A percentile compares a stretch with the other conserved stretches of the same genome.
These are phyloP conservation scores for Diplodia intermedia DNA, from an alignment of 2,329 filamentous ascomycete genomes.

Conservation along the genomic window DNA sequence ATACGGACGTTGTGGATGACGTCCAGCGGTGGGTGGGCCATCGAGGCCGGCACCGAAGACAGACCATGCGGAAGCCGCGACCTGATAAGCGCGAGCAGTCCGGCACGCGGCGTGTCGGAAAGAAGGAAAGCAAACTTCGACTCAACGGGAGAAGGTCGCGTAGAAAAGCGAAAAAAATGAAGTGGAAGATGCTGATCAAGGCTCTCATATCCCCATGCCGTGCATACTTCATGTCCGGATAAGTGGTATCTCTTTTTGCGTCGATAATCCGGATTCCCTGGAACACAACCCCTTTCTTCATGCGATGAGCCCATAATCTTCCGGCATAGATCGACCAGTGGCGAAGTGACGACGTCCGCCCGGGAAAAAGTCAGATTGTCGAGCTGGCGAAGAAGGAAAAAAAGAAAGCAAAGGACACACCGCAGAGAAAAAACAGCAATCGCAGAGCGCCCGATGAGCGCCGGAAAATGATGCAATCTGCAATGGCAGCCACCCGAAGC, in stretches of 20 bases:
- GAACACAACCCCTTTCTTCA: slow-evolving; percentile 26
- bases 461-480: slow-evolving; percentile 24
- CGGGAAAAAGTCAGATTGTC: slow-evolving; percentile 26
- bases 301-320: slow-evolving; percentile 28
- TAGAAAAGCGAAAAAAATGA: slow-evolving; percentile 19
- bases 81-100: slow-evolving; percentile 17
- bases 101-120: slow-evolving; percentile 14
- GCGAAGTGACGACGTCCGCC: slow-evolving; percentile 23
- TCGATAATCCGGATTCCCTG: slow-evolving; percentile 23
- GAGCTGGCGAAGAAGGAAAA: slow-evolving; percentile 18
- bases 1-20: background rate
- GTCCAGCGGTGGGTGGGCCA: slow-evolving; percentile 3
- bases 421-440: slow-evolving; percentile 14
- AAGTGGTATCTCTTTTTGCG: slow-evolving; percentile 31
- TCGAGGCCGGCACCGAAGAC: slow-evolving; percentile 8
- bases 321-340: slow-evolving; percentile 20
- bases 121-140: slow-evolving; percentile 18
- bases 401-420: slow-evolving; percentile 25
- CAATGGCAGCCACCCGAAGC: slow-evolving; percentile 12
- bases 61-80: slow-evolving; percentile 25
- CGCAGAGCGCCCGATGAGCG: slow-evolving; percentile 21
- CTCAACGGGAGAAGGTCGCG: slow-evolving; percentile 5
- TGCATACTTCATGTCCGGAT: slow-evolving; percentile 30
- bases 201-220: slow-evolving; percentile 27
- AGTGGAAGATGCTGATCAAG: slow-evolving; percentile 28